Evolutionary conservation across 2,329 filamentous ascomycete species (phyloP).

Genomic region (Parafenestella ontariensis): DNA sequence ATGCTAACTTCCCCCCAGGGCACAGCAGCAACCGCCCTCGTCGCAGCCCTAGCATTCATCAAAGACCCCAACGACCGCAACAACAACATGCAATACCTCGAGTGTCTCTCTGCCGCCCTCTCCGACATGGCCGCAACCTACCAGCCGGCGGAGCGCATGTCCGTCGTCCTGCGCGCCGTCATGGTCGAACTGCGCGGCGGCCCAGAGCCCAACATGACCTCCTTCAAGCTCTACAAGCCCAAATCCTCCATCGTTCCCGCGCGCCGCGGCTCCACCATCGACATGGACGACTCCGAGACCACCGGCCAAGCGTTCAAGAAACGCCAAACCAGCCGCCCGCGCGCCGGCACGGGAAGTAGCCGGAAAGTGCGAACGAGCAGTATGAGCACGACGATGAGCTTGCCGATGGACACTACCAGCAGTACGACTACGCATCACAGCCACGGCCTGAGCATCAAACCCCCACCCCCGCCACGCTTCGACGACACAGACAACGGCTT

Average conservation of each 20-base stretch:
- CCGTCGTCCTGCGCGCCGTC: constrained; percentile 61
- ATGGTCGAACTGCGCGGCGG: constrained; percentile 54
- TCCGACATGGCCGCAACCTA: constrained; percentile 62
- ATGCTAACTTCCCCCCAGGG: constrained; percentile 42
- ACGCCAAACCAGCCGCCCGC: constrained; percentile 34
- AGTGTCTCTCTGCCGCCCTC: constrained; percentile 60
- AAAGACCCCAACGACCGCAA: constrained; percentile 49
- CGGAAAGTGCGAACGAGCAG: constrained; percentile 16
- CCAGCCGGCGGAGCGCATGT: constrained; percentile 63
- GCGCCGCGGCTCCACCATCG: constrained; percentile 34
- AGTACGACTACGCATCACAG: not conserved
- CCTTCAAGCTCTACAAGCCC: constrained; percentile 36
- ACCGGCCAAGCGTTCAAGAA: constrained; percentile 25
- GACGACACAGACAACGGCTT: constrained; percentile 27
- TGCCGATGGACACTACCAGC: constrained; percentile 1
- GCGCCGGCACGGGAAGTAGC: constrained; percentile 26
- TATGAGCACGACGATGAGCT: constrained; percentile 25
- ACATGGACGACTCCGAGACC: constrained; percentile 22
- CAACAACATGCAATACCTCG: constrained; percentile 59
- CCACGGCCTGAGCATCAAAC: constrained; percentile 28
- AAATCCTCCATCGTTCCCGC: constrained; percentile 37
- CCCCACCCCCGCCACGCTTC: constrained; percentile 17
- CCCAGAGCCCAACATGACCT: constrained; percentile 11
- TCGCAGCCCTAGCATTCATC: constrained; percentile 55
- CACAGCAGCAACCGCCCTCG: constrained; percentile 62